phyloP scores from a whole-genome alignment of 2,329 filamentous ascomycete genomes.

The Pseudopithomyces chartarum region DNA sequence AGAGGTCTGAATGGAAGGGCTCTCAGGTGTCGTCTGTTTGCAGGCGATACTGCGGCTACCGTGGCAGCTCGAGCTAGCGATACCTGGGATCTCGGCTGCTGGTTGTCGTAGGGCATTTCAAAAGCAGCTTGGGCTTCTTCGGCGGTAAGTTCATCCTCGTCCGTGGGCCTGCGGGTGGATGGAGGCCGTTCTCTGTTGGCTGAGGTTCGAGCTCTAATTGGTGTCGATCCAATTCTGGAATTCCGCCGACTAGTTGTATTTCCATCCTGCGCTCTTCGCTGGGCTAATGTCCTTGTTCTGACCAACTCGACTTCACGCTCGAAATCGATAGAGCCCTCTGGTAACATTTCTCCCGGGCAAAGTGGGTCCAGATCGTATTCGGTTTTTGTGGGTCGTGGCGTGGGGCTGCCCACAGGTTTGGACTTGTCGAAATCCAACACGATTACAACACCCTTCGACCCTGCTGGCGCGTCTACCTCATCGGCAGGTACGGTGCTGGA shows the following conservation, averaged over 20 bases:
- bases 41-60: constrained; percentile 67
- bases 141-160: constrained; percentile 38
- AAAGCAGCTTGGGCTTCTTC: constrained; percentile 45
- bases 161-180: constrained; percentile 24
- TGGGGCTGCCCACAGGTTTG: constrained; percentile 23
- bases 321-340: constrained; percentile 47
- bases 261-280: constrained; percentile 39
- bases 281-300: constrained; percentile 43
- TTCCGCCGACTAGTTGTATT: constrained; percentile 24
- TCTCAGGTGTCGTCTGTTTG: constrained; percentile 70
- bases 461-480: constrained; percentile 30
- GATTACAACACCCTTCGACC: constrained; percentile 45
- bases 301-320: constrained; percentile 48
- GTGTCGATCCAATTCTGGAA: constrained; percentile 30
- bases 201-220: constrained; percentile 38
- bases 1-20: constrained; percentile 57
- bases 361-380: constrained; percentile 46
- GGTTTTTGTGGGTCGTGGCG: constrained; percentile 33
- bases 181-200: constrained; percentile 21
- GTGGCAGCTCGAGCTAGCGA: constrained; percentile 51
- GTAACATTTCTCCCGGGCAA: constrained; percentile 43
- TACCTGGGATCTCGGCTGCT: constrained; percentile 46
- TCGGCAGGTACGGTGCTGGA: constrained; percentile 29
- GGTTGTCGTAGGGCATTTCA: constrained; percentile 47
- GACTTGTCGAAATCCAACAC: constrained; percentile 46